Evolutionary conservation across 495 filamentous ascomycete species (phyloP).

Genomic region (Xylaria venustula): DNA sequence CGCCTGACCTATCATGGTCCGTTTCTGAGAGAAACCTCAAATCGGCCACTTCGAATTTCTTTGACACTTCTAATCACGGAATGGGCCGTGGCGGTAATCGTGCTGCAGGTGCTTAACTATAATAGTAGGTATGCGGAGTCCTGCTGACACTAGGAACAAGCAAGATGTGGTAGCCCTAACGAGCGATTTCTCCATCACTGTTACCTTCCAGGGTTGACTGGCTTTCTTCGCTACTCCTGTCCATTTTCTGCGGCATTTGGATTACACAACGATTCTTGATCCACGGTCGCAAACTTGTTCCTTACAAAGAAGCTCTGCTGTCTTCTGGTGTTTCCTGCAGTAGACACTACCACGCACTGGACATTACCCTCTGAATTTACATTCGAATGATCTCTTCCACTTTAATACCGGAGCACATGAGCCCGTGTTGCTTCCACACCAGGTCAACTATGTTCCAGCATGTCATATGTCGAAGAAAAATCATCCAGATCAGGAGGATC

Average conservation of each 20-base stretch:
- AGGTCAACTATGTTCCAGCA: slow-evolving; percentile 3
- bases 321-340: slow-evolving; percentile 1
- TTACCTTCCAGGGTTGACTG: neutral
- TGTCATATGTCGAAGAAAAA: slow-evolving; percentile 5
- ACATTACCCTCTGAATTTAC: slow-evolving; percentile 7
- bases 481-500: slow-evolving; percentile 8
- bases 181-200: slow-evolving; percentile 3
- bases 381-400: slow-evolving; percentile 2
- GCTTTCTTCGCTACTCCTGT: slow-evolving; percentile 3
- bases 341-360: slow-evolving; percentile 5
- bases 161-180: slow-evolving; percentile 3
- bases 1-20: slow-evolving; percentile 8
- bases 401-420: neutral
- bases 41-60: slow-evolving; percentile 2
- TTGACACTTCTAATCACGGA: neutral
- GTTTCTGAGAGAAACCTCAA: slow-evolving; percentile 3
- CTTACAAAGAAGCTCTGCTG: neutral
- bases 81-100: slow-evolving; percentile 3
- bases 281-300: slow-evolving; percentile 3
- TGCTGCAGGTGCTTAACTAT: slow-evolving; percentile 4
- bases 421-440: slow-evolving; percentile 3
- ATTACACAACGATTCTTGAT: slow-evolving; percentile 1
- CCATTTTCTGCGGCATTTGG: slow-evolving; percentile 1
- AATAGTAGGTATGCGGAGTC: slow-evolving; percentile 3
- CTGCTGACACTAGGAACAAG: slow-evolving; percentile 5